Percentiles rank a stretch among this genome's conserved stretches.
Conservation (phyloP, 208 protist species). For the Angomonas deanei region DNA sequence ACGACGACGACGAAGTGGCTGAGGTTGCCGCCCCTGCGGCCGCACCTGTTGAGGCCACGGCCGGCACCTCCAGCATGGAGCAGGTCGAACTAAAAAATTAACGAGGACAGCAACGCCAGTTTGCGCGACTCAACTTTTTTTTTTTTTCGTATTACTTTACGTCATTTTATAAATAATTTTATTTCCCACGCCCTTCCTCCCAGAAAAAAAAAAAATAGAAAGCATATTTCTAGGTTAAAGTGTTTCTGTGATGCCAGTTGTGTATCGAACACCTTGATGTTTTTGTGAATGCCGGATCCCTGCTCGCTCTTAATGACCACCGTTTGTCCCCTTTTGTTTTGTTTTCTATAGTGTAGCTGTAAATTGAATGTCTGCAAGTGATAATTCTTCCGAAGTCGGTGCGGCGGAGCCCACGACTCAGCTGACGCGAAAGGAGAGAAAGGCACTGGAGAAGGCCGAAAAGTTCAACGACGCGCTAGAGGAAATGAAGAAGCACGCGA, state of each 20-base stretch:
- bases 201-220: neutral
- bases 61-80: conserved; percentile 89
- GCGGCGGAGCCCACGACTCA: neutral
- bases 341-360: conserved; percentile 25
- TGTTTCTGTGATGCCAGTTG: too few species aligned
- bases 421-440: conserved; percentile 67
- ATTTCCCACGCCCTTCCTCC: neutral
- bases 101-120: conserved; percentile 9
- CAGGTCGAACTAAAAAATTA: conserved; percentile 86
- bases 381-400: conserved; percentile 41
- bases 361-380: conserved; percentile 78
- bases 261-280: too few species aligned
- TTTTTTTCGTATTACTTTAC: neutral
- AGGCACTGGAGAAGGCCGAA: conserved; percentile 50
- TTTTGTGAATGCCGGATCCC: too few species aligned
- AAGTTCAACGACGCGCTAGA: conserved; percentile 55
- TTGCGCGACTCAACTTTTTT: too few species aligned
- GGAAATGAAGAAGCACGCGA: conserved; percentile 40
- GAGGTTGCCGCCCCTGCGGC: conserved; percentile 18
- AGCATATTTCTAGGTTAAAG: conserved; percentile 4
- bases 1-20: conserved; percentile 45
- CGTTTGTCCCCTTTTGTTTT: too few species aligned
- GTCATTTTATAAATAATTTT: neutral
- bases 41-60: conserved; percentile 51
- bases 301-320: too few species aligned